phyloP scores from a whole-genome alignment of 257 asterid species.

The Solanum microdontum region DNA sequence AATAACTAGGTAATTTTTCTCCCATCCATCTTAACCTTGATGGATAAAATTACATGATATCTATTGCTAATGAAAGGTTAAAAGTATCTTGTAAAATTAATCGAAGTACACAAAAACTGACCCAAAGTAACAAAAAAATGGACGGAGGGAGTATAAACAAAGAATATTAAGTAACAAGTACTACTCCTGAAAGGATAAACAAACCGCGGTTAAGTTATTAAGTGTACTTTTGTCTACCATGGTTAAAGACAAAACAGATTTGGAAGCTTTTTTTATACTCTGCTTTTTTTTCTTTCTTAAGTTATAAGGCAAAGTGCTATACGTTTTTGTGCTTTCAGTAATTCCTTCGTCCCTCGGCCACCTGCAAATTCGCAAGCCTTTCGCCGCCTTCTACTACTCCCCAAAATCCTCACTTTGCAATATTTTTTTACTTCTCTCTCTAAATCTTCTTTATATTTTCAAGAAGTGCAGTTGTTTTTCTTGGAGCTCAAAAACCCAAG shows the following conservation, averaged over 20 bases:
- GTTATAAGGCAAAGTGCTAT: background rate
- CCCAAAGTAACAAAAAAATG: too few species aligned
- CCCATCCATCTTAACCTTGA: too few species aligned
- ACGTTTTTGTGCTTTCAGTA: background rate
- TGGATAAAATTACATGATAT: too few species aligned
- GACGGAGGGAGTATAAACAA: background rate
- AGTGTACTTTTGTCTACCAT: background rate
- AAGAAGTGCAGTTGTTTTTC: conserved; percentile 13
- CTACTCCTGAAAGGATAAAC: background rate
- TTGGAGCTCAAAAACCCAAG: conserved; percentile 42
- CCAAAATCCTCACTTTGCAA: background rate
- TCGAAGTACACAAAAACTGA: too few species aligned
- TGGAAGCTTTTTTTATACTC: background rate
- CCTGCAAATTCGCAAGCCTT: conserved; percentile 19
- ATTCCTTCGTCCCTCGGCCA: conserved; percentile 15
- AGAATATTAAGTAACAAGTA: background rate
- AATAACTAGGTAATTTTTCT: too few species aligned
- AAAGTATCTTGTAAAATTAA: too few species aligned
- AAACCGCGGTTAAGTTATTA: background rate
- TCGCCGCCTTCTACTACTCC: conserved; percentile 32
- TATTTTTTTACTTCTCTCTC: background rate
- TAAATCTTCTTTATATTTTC: conserved; percentile 1
- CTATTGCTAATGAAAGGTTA: too few species aligned
- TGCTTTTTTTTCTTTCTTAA: background rate
- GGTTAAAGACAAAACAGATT: background rate